Base-by-base conservation (phyloP, 2,329 filamentous ascomycete genomes). In the Aspergillus proliferans region DNA sequence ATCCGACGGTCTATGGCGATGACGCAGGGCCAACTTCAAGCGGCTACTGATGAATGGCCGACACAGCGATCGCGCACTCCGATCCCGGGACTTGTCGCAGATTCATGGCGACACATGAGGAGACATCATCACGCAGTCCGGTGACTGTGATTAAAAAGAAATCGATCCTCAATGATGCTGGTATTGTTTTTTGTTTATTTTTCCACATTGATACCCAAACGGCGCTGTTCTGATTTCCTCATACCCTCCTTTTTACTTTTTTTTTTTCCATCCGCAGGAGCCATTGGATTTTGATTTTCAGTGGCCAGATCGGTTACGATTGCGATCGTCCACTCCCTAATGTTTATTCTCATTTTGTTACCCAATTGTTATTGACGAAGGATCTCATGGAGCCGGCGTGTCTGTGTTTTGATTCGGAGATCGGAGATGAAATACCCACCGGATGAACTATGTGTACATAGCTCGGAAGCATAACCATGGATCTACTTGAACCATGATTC, bases 1-100 rank as follows among this genome's bases (percentile, higher is more conserved):
- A 51, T 69, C 49, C 63, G 70, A 18, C 61, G 66, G 22, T 73
- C 70, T 19, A 56, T 66, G 24, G 62, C 70, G 18, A 52, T 66
- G 44, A 63, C 56, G 43, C 66, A 69, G 49, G 66, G 66, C 26
- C 59, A 63, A 41, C 58, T 67, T 19, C 57, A 63, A 43, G 57
- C 60, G 6, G 63, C 61, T 42, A 66, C 63, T 12, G 63, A 66
- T 39, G 63, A 67, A 45, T 64, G 64, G 59, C 56, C 60, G 14
- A 62, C 57, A 38, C 38, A 19, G 18, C 56, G 61, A 52, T 52
- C 61, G 3, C 56, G 58, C 14, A 63, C 62, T 10, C 61, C 61
- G 9, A 50, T 60, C 4, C 61, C 63, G 4, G 61, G 61, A 4
- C 43, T 66, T 9, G 65, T 69, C 12, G 66, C 56, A 9, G 63